phyloP scores from a whole-genome alignment of 2,329 filamentous ascomycete genomes.

The Monilinia laxa region DNA sequence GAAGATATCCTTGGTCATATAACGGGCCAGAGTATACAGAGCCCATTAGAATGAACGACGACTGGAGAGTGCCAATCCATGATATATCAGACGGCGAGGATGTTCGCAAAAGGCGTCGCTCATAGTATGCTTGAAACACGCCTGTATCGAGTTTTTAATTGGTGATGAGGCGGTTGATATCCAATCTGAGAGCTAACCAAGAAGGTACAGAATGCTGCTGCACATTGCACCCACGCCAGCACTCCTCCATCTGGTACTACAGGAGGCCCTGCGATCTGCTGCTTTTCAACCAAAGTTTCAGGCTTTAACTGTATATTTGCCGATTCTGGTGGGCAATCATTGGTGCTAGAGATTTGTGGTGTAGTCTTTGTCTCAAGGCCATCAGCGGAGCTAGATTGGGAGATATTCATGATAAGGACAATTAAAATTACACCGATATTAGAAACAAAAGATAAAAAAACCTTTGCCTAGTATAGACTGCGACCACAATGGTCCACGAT shows the following conservation, averaged over 20 bases:
- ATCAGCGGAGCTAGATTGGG: neutral
- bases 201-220: neutral
- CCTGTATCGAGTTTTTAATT: neutral
- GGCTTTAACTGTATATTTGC: neutral
- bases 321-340: neutral
- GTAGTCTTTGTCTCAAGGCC: neutral
- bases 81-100: neutral
- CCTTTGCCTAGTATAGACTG: neutral
- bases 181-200: neutral
- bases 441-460: neutral
- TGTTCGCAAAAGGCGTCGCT: neutral
- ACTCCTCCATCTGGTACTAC: neutral
- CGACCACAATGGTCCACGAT: neutral
- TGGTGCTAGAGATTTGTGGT: neutral
- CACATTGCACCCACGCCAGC: neutral
- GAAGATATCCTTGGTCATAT: constrained; percentile 5
- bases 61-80: constrained; percentile 7
- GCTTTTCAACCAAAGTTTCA: neutral
- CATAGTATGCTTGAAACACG: neutral
- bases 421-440: neutral
- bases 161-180: too few relatives aligned
- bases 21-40: neutral
- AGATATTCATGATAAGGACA: neutral
- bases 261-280: neutral
- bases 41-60: neutral